Conservation (phyloP, 2,329 filamentous ascomycete species). For the Pseudocercospora vitis region DNA sequence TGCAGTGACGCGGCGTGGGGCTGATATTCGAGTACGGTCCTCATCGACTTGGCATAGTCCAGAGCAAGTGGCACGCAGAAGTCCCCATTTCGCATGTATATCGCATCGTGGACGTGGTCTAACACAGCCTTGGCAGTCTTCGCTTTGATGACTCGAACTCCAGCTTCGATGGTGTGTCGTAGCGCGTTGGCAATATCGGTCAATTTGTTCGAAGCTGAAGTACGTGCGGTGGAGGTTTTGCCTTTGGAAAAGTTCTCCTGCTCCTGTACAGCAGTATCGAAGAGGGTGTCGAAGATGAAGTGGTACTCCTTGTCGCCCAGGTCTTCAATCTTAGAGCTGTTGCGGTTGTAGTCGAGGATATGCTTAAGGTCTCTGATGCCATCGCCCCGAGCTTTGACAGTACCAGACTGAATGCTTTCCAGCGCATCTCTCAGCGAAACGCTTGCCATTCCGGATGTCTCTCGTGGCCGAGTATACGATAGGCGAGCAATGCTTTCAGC, state of each 20-base stretch:
- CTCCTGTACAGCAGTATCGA: slow-evolving; percentile 66
- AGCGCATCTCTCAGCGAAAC: slow-evolving; percentile 9
- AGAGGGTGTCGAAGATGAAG: slow-evolving; percentile 76
- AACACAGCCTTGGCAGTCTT: slow-evolving; percentile 79
- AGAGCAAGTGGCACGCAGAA: slow-evolving; percentile 69
- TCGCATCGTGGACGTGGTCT: slow-evolving; percentile 74
- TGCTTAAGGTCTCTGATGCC: slow-evolving; percentile 58
- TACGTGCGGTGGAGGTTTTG: slow-evolving; percentile 44
- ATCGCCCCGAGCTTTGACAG: slow-evolving; percentile 49
- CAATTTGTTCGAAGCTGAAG: slow-evolving; percentile 56
- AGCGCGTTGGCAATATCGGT: slow-evolving; percentile 69
- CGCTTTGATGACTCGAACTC: slow-evolving; percentile 60
- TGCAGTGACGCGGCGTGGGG: slow-evolving; percentile 66
- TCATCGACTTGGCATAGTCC: slow-evolving; percentile 77
- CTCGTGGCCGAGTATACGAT: neutral
- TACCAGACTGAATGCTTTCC: slow-evolving; percentile 46
- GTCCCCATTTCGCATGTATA: slow-evolving; percentile 56
- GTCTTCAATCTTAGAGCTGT: slow-evolving; percentile 39
- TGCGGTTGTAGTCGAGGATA: slow-evolving; percentile 56
- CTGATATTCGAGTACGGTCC: slow-evolving; percentile 67
- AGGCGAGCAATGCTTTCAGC: neutral
- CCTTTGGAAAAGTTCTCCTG: slow-evolving; percentile 63
- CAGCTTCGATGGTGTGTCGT: slow-evolving; percentile 69
- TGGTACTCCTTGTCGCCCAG: slow-evolving; percentile 79
- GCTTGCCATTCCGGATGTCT: neutral